Evolutionary conservation across 2,329 filamentous ascomycete species (phyloP), one percentile per base, ranked within the genome.

Genomic region (Paecilomyces variotii): DNA sequence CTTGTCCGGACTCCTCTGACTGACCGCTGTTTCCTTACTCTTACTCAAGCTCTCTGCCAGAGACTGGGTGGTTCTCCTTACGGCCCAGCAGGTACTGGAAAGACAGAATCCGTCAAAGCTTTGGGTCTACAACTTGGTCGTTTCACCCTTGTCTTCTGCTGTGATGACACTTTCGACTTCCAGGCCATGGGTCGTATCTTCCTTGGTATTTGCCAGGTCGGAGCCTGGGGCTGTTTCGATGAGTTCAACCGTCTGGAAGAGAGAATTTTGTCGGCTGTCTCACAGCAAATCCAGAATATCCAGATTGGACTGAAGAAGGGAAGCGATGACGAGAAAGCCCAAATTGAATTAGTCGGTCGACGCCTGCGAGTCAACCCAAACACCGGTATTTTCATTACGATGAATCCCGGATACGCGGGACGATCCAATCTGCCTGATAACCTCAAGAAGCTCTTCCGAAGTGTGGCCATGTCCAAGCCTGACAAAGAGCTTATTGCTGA

Each of bases 111-210:
- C 1, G 94, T 99, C 73, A 99, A 99, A 76, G 94, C 94, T 24
- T 83, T 99, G 27, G 95, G 94, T 80, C 84, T 99, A 3, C 92
- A 99, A 73, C 86, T 99, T 57, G 95, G 94, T 72, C 87, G 95
- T 60, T 99, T 99, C 74, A 99, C 95, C 1, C 84, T 99, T 27
- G 95, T 99, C 28, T 99, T 99, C 80, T 99, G 95, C 75, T 99
- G 94, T 79, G 94, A 99, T 71, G 94, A 99, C 76, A 99, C 94
- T 0, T 99, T 99, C 69, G 94, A 99, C 74, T 99, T 97, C 81
- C 94, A 99, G 71, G 94, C 94, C 55, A 99, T 99, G 94, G 95
- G 95, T 12, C 90, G 94, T 66, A 99, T 99, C 67, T 99, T 99
- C 83, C 82, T 99, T 35, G 94, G 94, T 82, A 96, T 99, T 62